A percentile compares a stretch with the other conserved stretches of the same genome.
Conservation (phyloP, 192 early-diverging fungal genomes). For the Coemansia sp. region DNA sequence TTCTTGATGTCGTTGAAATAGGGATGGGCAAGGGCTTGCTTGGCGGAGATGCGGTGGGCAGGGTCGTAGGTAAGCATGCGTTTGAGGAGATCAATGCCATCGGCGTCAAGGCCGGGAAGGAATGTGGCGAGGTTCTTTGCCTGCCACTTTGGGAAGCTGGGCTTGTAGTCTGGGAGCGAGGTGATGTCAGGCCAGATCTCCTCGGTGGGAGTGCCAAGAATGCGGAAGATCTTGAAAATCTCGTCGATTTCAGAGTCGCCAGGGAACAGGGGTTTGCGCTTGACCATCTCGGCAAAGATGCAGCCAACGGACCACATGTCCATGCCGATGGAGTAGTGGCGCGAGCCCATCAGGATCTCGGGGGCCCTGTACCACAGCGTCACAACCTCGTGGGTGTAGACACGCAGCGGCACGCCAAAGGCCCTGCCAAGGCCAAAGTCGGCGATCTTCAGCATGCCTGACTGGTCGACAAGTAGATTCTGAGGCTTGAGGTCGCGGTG, state of each 20-base stretch:
- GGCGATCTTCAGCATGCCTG: slow-evolving; percentile 85
- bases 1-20: slow-evolving; percentile 66
- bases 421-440: slow-evolving; percentile 96
- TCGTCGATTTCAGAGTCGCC: slow-evolving; percentile 91
- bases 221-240: slow-evolving; percentile 86
- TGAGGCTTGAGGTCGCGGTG: slow-evolving; percentile 99
- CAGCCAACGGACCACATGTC: slow-evolving; percentile 99
- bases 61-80: slow-evolving; percentile 78
- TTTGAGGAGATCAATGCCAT: slow-evolving; percentile 72
- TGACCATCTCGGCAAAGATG: slow-evolving; percentile 95
- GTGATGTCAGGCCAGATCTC: slow-evolving; percentile 74
- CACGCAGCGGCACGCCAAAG: slow-evolving; percentile 86
- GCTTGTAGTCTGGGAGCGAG: slow-evolving; percentile 80
- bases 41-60: slow-evolving; percentile 78
- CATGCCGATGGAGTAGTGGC: slow-evolving; percentile 87
- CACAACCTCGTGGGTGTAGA: slow-evolving; percentile 95
- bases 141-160: slow-evolving; percentile 74
- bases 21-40: slow-evolving; percentile 74
- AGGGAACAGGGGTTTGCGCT: slow-evolving; percentile 79
- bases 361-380: slow-evolving; percentile 96
- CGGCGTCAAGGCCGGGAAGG: slow-evolving; percentile 58
- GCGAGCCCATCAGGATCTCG: slow-evolving; percentile 90
- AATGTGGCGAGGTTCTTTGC: slow-evolving; percentile 50
- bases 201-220: slow-evolving; percentile 81
- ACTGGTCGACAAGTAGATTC: slow-evolving; percentile 91